Evolutionary conservation across 1,284 basidiomycete species (phyloP), one percentile per base, ranked within the genome.

Genomic region (Trametes sp.): DNA sequence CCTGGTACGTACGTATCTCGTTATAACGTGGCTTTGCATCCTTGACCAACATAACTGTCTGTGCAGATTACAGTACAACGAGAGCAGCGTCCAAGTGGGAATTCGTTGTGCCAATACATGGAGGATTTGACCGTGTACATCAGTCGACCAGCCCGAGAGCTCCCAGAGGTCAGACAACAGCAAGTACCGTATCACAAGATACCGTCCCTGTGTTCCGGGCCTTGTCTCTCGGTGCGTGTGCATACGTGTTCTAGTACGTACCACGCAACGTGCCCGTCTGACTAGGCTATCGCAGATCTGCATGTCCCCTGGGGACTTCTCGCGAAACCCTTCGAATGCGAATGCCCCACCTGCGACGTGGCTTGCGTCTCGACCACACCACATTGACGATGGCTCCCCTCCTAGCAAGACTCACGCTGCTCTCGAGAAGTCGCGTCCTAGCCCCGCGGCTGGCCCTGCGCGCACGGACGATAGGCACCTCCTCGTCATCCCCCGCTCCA

Each of bases 221-320:
- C 52, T 29, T 54, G 46, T 42, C 11, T 48, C 50, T 38, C 49
- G 57, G 58, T 56, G 24, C 57, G 61, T 59, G 53, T 52, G 38
- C 50, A 33, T 52, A 55, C 50, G 31, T 52, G 55, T 24, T 38
- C 35, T 35, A 29, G 58, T 63, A 63, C 62, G 62, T 63, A 59
- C 57, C 26, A 49, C 1, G 14, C 44, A 56, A 54, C 54, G 44
- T 57, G 28, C 49, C 29, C 53, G 44, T n/a, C 59, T 55, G 54
- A 56, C 54, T 48, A 35, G 24, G 26, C 46, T 54, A 42, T 41
- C 51, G 59, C 48, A 64, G 55, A 61, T 54, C 58, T 53, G 44
- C 26, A 42, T 41, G 19, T 29, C 35, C 35, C 48, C 8, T 41
- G 28, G 16, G 19, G 23, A n/a, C n/a, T n/a, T n/a, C n/a, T n/a